Evolutionary conservation across 768 basidiomycete species (phyloP), one percentile per base, ranked within the genome.

Genomic region (Lactifluus pinguis): DNA sequence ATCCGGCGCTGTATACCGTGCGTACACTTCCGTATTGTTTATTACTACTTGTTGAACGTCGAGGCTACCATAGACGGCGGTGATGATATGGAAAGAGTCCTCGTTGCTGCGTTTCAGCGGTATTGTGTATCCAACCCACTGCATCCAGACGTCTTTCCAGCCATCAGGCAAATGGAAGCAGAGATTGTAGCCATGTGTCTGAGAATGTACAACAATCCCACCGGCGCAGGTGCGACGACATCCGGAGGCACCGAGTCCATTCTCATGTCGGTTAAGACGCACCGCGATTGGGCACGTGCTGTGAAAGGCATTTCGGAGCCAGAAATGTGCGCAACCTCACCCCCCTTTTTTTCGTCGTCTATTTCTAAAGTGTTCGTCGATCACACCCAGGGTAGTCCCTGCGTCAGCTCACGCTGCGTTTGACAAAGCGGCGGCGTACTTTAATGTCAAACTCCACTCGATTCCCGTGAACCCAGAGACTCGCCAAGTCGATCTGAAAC

Each of bases 181-280:
- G 95, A 98, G 69, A 82, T 95, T 30, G 92, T 95, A 48, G 78
- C 89, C 10, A 93, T 93, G 87, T 89, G 86, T 62, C 77, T 95
- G 50, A 80, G 81, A 59, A 77, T 95, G 78, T 98, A 88, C 76
- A 85, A 91, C 69, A 85, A 87, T 64, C 88, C 92, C 1, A 75
- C 81, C 52, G 92, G 92, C 15, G 91, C 92, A 11, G 95, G 95
- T 13, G 86, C 85, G 6, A 98, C 95, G 73, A 99, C 95, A 1
- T 88, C 88, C 0, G 95, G 95, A 14, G 95, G 95, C 6, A 99
- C 95, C 0, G 95, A 99, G 71, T 91, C 89, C 21, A 98, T 98
- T 66, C 77, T 99, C 52, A 94, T 98, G 93, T 85, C 93, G 2
- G 80, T 92, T 65, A 98, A 98, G 77, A 89, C 94, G 0, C 85